Evolutionary conservation across 345 rosid genomes (phyloP), one percentile per base, ranked within the genome.

Genomic region (Eucalyptus pauciflora): DNA sequence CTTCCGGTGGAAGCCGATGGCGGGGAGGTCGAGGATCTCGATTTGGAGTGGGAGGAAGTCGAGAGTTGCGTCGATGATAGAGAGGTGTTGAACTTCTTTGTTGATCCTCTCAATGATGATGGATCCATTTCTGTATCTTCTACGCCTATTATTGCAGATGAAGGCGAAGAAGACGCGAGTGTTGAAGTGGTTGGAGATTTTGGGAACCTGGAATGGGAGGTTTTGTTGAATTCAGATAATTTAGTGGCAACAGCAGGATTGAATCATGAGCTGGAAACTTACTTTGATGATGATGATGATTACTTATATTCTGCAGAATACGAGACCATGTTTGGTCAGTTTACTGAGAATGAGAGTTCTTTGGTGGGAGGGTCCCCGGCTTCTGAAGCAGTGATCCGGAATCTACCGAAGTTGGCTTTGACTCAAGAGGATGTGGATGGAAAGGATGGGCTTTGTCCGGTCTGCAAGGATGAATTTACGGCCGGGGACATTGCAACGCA

Each of bases 1-100:
- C 94, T 96, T 89, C 95, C 27, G 4, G 56, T 54, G 69, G 87
- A 22, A 33, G 52, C 13, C 3, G 50, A 54, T 54, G 50, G n/a
- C 2, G 8, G 67, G 29, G 69, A 91, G 2, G 89, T 96, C 89
- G 98, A 94, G 85, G 98, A 93, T 86, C 64, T 86, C 3, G 45
- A 60, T 79, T 93, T 94, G 13, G 99, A 96, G 92, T 97, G 99
- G 99, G 99, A 96, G 92, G 98, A 97, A 91, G 96, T 97, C 49
- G 96, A 94, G 90, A 97, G 91, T 79, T 90, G 92, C 69, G 89
- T 88, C 12, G 97, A 95, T 88, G 98, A 95, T 88, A 92, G 98
- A 81, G 96, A 95, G 81, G 91, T 93, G 83, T 89, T 93, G 76
- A 96, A 91, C 69, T 91, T 93, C 89, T 92, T 86, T 54, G 43